Evolutionary conservation across 345 rosid species (phyloP).

Genomic region (Ceriops decandra): DNA sequence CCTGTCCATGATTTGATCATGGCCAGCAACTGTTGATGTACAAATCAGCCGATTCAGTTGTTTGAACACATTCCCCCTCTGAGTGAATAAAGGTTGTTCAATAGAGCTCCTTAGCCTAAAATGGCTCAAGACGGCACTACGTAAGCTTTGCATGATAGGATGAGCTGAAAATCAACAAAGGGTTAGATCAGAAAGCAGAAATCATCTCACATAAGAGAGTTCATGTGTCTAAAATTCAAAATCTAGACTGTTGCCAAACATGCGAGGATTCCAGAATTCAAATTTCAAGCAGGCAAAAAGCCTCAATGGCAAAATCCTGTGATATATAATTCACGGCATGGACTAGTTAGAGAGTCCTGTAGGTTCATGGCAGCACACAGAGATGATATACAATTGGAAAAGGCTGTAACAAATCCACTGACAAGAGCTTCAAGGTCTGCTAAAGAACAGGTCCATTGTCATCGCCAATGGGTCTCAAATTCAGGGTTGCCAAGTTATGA

Average conservation of each 20-base stretch:
- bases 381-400: too few relatives aligned
- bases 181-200: not conserved
- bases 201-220: not conserved
- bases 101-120: slow-evolving; percentile 35
- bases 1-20: slow-evolving; percentile 38
- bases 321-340: too few relatives aligned
- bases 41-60: slow-evolving; percentile 26
- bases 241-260: not conserved
- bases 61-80: slow-evolving; percentile 25
- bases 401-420: too few relatives aligned
- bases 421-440: not conserved
- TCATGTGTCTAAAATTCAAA: not conserved
- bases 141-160: slow-evolving; percentile 37
- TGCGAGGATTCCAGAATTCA: too few relatives aligned
- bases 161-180: slow-evolving; percentile 11
- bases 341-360: too few relatives aligned
- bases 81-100: slow-evolving; percentile 4
- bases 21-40: slow-evolving; percentile 19
- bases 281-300: not conserved
- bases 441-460: not conserved
- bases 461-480: not conserved
- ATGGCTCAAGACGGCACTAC: slow-evolving; percentile 44
- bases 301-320: too few relatives aligned
- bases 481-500: not conserved
- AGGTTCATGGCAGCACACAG: too few relatives aligned